Evolutionary conservation across 306 rosid genomes (phyloP).

Genomic region (Quercus agrifolia): DNA sequence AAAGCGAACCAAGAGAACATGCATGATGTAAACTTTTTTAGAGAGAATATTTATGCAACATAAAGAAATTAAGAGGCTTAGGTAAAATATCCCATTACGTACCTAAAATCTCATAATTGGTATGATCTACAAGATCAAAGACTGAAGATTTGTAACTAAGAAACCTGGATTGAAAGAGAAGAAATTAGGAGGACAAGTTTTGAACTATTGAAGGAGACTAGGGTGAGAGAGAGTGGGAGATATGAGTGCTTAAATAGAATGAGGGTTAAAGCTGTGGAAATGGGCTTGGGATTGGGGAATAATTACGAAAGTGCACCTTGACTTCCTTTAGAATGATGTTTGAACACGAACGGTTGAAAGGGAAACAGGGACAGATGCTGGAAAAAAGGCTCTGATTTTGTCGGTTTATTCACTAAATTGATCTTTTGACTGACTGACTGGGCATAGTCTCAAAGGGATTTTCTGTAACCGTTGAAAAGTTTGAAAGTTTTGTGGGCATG

Average conservation of each 20-base stretch:
- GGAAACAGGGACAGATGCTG: slow-evolving; percentile 73
- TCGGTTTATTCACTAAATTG: slow-evolving; percentile 62
- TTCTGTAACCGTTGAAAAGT: slow-evolving; percentile 58
- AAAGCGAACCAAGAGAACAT: background rate
- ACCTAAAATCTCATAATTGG: slow-evolving; percentile 46
- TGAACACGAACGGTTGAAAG: slow-evolving; percentile 63
- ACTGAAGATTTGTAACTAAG: background rate
- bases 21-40: background rate
- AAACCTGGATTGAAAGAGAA: slow-evolving; percentile 25
- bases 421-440: slow-evolving; percentile 62
- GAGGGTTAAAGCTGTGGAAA: slow-evolving; percentile 4
- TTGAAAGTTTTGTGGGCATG: slow-evolving; percentile 20
- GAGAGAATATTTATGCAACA: background rate
- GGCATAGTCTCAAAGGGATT: slow-evolving; percentile 35
- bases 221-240: slow-evolving; percentile 37
- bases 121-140: slow-evolving; percentile 16
- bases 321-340: slow-evolving; percentile 45
- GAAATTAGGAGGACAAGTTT: background rate
- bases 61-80: background rate
- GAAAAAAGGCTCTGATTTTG: slow-evolving; percentile 74
- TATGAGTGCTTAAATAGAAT: slow-evolving; percentile 56
- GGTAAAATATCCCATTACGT: slow-evolving; percentile 26
- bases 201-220: slow-evolving; percentile 31
- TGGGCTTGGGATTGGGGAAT: slow-evolving; percentile 25
- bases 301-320: slow-evolving; percentile 69